Percentiles rank a stretch among this genome's conserved stretches.
Evolutionary conservation across 768 basidiomycete species (phyloP).

Genomic region (Inosperma sp.): DNA sequence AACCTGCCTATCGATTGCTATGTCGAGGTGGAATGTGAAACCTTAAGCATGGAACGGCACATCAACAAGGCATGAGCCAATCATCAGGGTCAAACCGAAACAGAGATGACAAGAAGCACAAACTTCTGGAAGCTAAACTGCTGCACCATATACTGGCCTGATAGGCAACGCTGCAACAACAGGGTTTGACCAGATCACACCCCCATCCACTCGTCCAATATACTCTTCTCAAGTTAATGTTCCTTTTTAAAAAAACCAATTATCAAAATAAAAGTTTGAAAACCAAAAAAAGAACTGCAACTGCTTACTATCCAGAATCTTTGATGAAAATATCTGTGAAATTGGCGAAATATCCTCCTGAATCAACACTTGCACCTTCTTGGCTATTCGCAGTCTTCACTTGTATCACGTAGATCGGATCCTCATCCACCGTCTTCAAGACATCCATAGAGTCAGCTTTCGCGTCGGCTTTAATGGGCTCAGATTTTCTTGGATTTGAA

Average conservation of each 20-base stretch:
- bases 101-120: no score
- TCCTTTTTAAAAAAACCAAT: constrained; percentile 44
- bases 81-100: no score
- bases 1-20: no score
- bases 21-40: no score
- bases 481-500: constrained; percentile 95
- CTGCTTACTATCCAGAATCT: constrained; percentile 97
- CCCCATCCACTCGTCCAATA: constrained; percentile 88
- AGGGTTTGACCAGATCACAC: no score
- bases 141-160: no score
- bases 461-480: constrained; percentile 88
- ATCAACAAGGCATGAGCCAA: no score
- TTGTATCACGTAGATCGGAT: constrained; percentile 94
- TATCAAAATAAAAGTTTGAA: not conserved
- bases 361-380: constrained; percentile 84
- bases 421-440: constrained; percentile 95
- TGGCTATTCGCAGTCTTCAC: constrained; percentile 91
- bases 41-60: no score
- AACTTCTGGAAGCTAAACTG: no score
- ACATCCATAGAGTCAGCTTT: constrained; percentile 90
- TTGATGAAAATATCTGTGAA: constrained; percentile 83
- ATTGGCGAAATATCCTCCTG: constrained; percentile 90
- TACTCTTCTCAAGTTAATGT: constrained; percentile 93
- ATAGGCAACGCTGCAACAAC: no score
- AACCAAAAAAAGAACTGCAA: constrained; percentile 32